phyloP scores from a whole-genome alignment of 1,139 yeast species.

The Wickerhamomyces sp. region DNA sequence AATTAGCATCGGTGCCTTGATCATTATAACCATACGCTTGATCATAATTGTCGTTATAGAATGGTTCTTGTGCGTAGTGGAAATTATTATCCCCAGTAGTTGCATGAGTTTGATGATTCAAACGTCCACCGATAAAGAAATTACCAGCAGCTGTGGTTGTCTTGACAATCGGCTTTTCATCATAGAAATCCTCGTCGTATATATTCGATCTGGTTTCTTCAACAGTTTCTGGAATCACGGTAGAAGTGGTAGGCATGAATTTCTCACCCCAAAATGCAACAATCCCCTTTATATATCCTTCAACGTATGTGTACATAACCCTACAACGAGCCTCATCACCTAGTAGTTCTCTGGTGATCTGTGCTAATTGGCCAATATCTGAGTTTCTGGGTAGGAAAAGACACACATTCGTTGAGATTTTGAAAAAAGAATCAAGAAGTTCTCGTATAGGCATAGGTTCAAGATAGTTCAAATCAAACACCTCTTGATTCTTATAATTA shows the following conservation, averaged over 20 bases:
- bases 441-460: slow-evolving; percentile 48
- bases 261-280: slow-evolving; percentile 56
- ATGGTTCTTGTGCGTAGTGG: too few relatives aligned
- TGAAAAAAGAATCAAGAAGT: slow-evolving; percentile 38
- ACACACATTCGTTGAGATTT: slow-evolving; percentile 49
- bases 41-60: neutral
- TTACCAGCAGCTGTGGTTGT: too few relatives aligned
- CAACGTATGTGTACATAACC: slow-evolving; percentile 39
- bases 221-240: neutral
- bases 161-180: neutral
- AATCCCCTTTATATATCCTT: slow-evolving; percentile 48
- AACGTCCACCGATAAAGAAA: too few relatives aligned
- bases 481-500: slow-evolving; percentile 40
- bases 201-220: neutral
- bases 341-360: slow-evolving; percentile 40
- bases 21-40: neutral
- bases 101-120: neutral
- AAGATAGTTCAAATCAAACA: slow-evolving; percentile 41
- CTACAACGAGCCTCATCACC: slow-evolving; percentile 44
- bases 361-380: slow-evolving; percentile 49
- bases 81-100: neutral
- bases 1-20: neutral
- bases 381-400: slow-evolving; percentile 76
- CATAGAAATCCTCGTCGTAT: slow-evolving; percentile 2
- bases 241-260: slow-evolving; percentile 12